phyloP scores from a whole-genome alignment of 148 eudicot species.

The Spergularia bocconei region DNA sequence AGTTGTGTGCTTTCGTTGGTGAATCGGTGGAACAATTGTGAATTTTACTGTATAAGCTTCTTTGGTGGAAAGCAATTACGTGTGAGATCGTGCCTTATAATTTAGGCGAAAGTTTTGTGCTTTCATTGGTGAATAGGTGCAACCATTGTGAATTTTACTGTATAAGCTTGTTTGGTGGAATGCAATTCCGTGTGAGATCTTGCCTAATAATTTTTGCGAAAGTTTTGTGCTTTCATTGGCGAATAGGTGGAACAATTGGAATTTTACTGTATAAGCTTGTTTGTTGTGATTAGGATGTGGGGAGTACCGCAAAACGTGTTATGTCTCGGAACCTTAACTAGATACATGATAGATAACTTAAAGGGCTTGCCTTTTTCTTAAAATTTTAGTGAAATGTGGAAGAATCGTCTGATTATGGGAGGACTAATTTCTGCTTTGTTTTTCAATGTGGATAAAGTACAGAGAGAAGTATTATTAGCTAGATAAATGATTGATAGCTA shows the following conservation, averaged over 20 bases:
- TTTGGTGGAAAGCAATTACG: too few relatives aligned
- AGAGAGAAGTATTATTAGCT: too few relatives aligned
- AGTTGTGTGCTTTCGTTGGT: not conserved
- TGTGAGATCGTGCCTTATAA: not conserved
- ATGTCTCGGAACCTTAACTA: not conserved
- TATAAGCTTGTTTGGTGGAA: too few relatives aligned
- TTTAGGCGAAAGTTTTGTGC: not conserved
- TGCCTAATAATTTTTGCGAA: constrained; percentile 1
- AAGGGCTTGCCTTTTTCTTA: not conserved
- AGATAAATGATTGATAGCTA: too few relatives aligned
- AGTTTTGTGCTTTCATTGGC: not conserved
- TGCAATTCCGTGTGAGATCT: too few relatives aligned
- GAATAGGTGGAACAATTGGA: too few relatives aligned
- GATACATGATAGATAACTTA: not conserved
- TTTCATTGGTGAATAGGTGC: not conserved
- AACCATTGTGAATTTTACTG: not conserved
- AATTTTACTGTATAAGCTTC: not conserved
- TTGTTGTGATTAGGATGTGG: not conserved
- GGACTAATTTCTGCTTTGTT: not conserved
- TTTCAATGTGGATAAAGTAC: too few relatives aligned
- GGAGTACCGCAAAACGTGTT: too few relatives aligned
- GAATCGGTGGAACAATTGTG: too few relatives aligned
- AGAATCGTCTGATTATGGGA: not conserved
- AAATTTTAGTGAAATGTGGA: not conserved
- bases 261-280: not conserved